Percentiles rank a stretch among this genome's conserved stretches.
Evolutionary conservation across 148 eudicot species (phyloP).

Genomic region (Amaranthus hypochondriacus): DNA sequence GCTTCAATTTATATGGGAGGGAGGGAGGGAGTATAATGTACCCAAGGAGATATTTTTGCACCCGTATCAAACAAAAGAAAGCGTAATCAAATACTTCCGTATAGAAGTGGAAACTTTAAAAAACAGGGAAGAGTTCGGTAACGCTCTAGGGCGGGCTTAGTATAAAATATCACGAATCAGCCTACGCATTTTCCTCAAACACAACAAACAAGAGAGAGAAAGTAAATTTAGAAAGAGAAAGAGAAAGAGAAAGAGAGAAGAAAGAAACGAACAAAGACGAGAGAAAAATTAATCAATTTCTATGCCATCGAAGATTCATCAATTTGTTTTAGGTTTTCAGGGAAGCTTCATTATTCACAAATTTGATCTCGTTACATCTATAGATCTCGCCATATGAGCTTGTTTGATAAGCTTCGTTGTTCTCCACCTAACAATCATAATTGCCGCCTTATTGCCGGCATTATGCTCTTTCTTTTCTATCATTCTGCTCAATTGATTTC

Average conservation of each 20-base stretch:
- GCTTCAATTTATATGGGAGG: too few relatives aligned
- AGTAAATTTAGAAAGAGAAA: background rate
- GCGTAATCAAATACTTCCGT: background rate
- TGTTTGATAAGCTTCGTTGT: slow-evolving; percentile 28
- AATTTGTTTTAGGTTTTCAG: background rate
- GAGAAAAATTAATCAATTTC: background rate
- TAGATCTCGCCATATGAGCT: slow-evolving; percentile 25
- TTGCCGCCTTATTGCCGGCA: slow-evolving; percentile 35
- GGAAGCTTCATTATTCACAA: background rate
- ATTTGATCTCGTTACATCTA: background rate
- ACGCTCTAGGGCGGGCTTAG: slow-evolving; percentile 3
- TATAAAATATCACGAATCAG: background rate
- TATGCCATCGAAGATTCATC: slow-evolving; percentile 1
- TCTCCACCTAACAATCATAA: slow-evolving; percentile 29
- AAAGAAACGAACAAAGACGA: background rate
- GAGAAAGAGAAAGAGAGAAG: background rate
- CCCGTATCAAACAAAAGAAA: too few relatives aligned
- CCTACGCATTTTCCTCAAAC: background rate
- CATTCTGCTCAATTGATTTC: slow-evolving; percentile 24
- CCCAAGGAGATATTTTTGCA: too few relatives aligned
- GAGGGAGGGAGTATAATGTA: too few relatives aligned
- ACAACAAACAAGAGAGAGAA: background rate
- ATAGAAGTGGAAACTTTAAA: background rate
- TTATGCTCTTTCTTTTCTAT: slow-evolving; percentile 28
- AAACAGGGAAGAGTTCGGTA: background rate